Evolutionary conservation across 768 basidiomycete species (phyloP).

Genomic region (Rossbeevera mucosa): DNA sequence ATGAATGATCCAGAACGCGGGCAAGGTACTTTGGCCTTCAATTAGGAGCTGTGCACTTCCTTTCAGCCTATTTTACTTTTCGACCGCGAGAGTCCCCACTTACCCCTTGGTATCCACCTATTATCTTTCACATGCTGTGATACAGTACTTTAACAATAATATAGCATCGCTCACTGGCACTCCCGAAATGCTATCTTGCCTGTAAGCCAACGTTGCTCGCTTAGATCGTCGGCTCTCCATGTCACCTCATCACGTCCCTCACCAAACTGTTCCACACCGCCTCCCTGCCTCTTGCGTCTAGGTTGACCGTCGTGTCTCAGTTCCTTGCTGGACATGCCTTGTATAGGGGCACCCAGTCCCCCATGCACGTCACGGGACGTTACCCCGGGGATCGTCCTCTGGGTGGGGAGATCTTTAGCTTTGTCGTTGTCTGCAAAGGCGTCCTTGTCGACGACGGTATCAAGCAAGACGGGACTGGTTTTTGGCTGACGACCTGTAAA

Average conservation of each 20-base stretch:
- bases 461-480: slow-evolving; percentile 20
- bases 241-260: not conserved
- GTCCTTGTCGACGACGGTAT: slow-evolving; percentile 31
- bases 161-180: not conserved
- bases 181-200: slow-evolving; percentile 7
- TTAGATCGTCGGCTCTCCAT: slow-evolving; percentile 2
- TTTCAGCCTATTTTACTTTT: slow-evolving; percentile 1
- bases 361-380: slow-evolving; percentile 32
- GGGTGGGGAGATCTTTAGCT: slow-evolving; percentile 9
- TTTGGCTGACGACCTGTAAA: slow-evolving; percentile 12
- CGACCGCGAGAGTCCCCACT: not conserved
- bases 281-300: slow-evolving; percentile 25
- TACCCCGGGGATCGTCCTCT: slow-evolving; percentile 29
- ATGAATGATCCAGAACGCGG: slow-evolving; percentile 80
- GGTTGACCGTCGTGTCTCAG: slow-evolving; percentile 32
- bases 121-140: no score
- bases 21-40: slow-evolving; percentile 43
- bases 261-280: slow-evolving; percentile 19
- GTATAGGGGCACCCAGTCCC: slow-evolving; percentile 28
- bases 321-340: slow-evolving; percentile 35
- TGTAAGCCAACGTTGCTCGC: slow-evolving; percentile 8
- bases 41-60: not conserved
- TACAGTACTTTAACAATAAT: not conserved
- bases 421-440: slow-evolving; percentile 20
- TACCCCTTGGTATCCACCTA: no score